Base-by-base conservation (phyloP, 2,329 filamentous ascomycete species). In the Penicillium sp. region DNA sequence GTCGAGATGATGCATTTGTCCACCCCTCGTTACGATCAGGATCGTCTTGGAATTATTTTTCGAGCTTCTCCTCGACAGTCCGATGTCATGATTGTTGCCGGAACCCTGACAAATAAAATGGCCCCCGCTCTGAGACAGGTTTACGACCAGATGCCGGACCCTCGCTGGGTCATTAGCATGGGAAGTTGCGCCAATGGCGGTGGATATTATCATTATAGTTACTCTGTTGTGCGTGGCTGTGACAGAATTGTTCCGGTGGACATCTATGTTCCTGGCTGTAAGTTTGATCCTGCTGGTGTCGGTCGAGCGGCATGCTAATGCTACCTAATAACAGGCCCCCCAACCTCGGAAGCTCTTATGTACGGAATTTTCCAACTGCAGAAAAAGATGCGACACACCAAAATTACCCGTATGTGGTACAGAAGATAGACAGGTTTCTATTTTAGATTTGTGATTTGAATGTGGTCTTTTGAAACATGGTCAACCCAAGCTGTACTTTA, bases 1-100 rank as follows among this genome's bases (percentile, higher is more conserved):
- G 79, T 95, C 70, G 90, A 95, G 73, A 95, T 95, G 90, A 95
- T 95, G 91, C 90, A 95, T 75, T 81, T 93, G 47, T 95, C 91
- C 45, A 91, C 90, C 53, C 91, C 90, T 33, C 88, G 90, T 57
- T 95, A 95, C 82, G 90, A 95, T 71, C 90, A 95, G 73, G 90
- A 95, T 77, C 84, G 90, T 38, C 80, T 92, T 61, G 90, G 90
- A 65, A 93, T 94, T 71, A 93, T 93, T 73, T 93, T 93, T 84
- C 86, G 89, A 67, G 89, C 89, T 60, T 92, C 89, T 42, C 89
- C 89, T 3, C 87, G 89, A 62, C 89, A 93, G 74, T 91, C 89
- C 62, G 90, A 94, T 74, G 88, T 94, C 65, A 93, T 94, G 90
- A 94, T 94, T 68, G 90, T 94, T 43, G 90, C 90, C 52, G 90